Base-by-base conservation (phyloP, 2,329 filamentous ascomycete species). In the Mycosphaerella sp. region DNA sequence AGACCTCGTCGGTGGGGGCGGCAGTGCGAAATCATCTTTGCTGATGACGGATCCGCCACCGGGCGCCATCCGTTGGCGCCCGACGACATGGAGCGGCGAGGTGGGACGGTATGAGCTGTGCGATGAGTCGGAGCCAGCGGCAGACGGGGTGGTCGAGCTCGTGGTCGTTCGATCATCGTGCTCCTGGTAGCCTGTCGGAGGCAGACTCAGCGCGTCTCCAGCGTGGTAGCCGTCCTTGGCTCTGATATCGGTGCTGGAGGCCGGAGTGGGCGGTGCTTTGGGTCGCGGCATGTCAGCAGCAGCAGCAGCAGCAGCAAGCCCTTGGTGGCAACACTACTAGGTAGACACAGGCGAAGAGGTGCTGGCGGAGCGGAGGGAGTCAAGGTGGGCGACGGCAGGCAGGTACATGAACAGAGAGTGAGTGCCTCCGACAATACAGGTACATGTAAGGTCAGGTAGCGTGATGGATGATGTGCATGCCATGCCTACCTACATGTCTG, bases 1-100 rank as follows among this genome's bases (percentile, higher is more conserved):
- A 41, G 89, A 88, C 59, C 92, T 80, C 2, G 91, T 95, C 0
- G 93, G 93, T 12, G 92, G 93, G 8, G 93, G 93, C 17, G 93
- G 93, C 12, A 98, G 80, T 8, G 87, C 80, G 69, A 95, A 95
- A 45, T 80, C 76, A 62, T 83, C 80, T 60, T 82, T 84, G 53
- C 76, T 65, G 59, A 66, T 61, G 45, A 67, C 55, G 7, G 59
- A 42, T 12, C 58, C 60, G 6, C 54, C 23, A 8, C 58, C 58
- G 8, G 49, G 34, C 12, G 62, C 67, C 56, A 55, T 64, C 67
- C 64, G 64, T 64, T 64, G 64, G 53, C 67, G 54, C 58, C 69
- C 62, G 51, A 66, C 65, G 51, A 66, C 65, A 36, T 68, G 68
- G 47, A 61, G 62, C 6, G 74, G 71, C 32, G 76, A 77, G 1